phyloP scores from a whole-genome alignment of 768 basidiomycete species.

The Rhizopogon vulgaris region DNA sequence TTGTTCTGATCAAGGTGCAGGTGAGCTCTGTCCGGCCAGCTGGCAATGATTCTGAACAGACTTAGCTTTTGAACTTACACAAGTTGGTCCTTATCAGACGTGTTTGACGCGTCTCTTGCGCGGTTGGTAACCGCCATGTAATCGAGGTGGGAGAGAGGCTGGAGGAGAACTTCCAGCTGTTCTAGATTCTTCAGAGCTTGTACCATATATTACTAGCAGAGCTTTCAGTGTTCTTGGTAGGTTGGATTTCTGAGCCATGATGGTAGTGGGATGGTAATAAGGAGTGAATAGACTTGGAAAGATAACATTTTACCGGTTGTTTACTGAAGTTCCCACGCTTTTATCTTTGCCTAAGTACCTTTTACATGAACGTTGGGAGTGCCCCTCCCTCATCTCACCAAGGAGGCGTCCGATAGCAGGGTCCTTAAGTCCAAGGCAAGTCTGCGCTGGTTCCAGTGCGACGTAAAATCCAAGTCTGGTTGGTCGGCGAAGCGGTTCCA shows the following conservation, averaged over 20 bases:
- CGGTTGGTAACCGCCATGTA: not conserved
- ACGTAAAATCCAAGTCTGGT: no score
- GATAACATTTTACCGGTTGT: no score
- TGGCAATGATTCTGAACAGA: not conserved
- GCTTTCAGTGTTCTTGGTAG: no score
- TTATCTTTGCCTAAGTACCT: no score
- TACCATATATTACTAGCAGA: not conserved
- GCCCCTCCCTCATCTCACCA: no score
- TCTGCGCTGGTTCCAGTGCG: no score
- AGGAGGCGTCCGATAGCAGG: no score
- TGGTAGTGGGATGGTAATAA: not conserved
- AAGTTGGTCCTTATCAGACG: not conserved
- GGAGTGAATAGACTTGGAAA: not conserved
- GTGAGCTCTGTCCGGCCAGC: not conserved
- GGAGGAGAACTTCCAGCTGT: not conserved
- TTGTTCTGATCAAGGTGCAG: not conserved
- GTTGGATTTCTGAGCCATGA: no score
- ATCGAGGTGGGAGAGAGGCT: not conserved
- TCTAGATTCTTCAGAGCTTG: not conserved
- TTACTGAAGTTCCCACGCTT: no score
- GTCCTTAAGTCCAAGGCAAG: no score
- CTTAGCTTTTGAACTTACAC: not conserved
- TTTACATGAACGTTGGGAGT: not conserved
- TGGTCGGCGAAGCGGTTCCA: no score
- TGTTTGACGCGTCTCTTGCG: not conserved